Evolutionary conservation across 1,284 basidiomycete species (phyloP), one percentile per base, ranked within the genome.

Genomic region (Naganishia sp.): DNA sequence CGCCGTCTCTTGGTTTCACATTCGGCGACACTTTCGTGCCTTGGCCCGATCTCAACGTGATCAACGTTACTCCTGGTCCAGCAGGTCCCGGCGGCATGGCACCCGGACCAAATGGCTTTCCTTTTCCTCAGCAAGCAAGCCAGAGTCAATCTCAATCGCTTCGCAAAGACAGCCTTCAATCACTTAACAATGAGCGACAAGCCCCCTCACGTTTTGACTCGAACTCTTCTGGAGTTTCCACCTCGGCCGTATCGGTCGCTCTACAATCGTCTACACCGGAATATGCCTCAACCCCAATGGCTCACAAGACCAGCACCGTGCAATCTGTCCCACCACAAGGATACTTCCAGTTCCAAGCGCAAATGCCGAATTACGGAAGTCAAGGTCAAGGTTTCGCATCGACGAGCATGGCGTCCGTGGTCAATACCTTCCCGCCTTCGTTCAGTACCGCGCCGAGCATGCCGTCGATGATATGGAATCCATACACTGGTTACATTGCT

Each of bases 181-280:
- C 49, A 51, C 31, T 39, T n/a, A 21, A 6, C n/a, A 25, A 41
- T 31, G 51, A 55, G n/a, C 31, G 63, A 11, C 63, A 57, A 32
- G 45, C 53, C 0, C 35, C 54, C 6, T 54, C 65, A 5, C 65
- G 65, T 17, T 28, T 66, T 45, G 58, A 66, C 42, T 66, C 65
- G 11, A 47, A 50, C n/a, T 66, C 65, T 43, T 66, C 65, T n/a
- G 65, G 65, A 18, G 65, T 52, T 3, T 66, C 65, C 7, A 49
- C 53, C 10, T 60, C 65, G 2, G 58, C 57, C 10, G 51, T 50
- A 11, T 60, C 51, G 32, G 46, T 47, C 21, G 45, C 51, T 10
- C 31, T 50, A 13, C 42, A 53, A 17, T 13, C 18, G 15, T 39
- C 39, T 15, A 45, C 47, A 6, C 52, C 42, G 39, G 58, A 53